Percentiles rank a stretch among this genome's conserved stretches.
These are phyloP conservation scores for Hypericum perforatum DNA, from an alignment of 345 rosid species.

Conservation along the genomic window DNA sequence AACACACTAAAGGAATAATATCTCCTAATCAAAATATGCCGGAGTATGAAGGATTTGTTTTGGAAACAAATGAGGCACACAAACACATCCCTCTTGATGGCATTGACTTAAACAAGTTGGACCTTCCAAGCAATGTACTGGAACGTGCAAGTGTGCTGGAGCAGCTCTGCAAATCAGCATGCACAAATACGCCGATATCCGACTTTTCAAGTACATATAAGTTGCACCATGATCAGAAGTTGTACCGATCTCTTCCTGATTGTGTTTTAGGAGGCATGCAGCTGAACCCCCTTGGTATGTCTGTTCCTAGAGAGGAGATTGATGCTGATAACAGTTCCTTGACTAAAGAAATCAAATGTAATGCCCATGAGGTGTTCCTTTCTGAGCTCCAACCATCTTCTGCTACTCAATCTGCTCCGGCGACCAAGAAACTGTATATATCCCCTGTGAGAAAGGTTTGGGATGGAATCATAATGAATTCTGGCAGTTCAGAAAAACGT, in stretches of 20 bases:
- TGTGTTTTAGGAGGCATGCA: neutral
- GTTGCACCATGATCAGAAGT: neutral
- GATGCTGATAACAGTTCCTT: neutral
- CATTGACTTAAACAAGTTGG: neutral
- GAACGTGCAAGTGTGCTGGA: slow-evolving; percentile 3
- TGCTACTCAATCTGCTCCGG: slow-evolving; percentile 18
- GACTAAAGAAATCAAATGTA: neutral
- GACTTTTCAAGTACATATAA: neutral
- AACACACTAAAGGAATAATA: neutral
- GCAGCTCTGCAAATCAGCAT: neutral
- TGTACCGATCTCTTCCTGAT: neutral
- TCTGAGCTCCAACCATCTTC: neutral
- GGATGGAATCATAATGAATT: slow-evolving; percentile 48
- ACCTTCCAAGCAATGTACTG: neutral
- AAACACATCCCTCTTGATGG: neutral
- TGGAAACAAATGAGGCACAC: neutral
- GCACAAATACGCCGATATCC: neutral
- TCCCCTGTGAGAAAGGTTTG: slow-evolving; percentile 71
- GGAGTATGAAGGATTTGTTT: neutral
- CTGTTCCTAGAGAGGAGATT: neutral
- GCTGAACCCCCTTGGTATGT: neutral
- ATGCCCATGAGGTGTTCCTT: neutral
- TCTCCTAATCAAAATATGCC: neutral
- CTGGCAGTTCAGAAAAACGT: slow-evolving; percentile 62
- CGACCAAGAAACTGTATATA: slow-evolving; percentile 33